Percentiles rank a stretch among this genome's conserved stretches.
phyloP scores from a whole-genome alignment of 2,329 filamentous ascomycete genomes.

The Onygenales sp. region DNA sequence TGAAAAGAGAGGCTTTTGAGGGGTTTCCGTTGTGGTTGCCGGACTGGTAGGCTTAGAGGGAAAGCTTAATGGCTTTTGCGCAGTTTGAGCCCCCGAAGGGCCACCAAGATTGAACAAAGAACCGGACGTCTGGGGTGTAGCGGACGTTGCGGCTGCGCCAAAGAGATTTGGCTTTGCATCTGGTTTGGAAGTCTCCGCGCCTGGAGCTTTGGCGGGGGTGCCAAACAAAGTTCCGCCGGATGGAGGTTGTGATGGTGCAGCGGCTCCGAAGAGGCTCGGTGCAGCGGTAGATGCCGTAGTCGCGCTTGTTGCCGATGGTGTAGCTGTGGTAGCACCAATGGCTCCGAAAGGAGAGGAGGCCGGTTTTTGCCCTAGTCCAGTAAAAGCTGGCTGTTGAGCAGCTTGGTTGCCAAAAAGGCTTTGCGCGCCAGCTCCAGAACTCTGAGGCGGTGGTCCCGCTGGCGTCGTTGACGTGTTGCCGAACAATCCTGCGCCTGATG shows the following conservation, averaged over 20 bases:
- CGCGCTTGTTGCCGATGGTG: conserved; percentile 15
- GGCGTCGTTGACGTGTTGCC: conserved; percentile 40
- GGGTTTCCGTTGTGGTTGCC: conserved; percentile 21
- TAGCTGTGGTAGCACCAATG: conserved; percentile 11
- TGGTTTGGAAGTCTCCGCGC: background rate
- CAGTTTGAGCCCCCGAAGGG: conserved; percentile 2
- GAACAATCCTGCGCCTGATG: conserved; percentile 27
- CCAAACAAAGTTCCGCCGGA: conserved; percentile 18
- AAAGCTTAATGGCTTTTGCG: conserved; percentile 3
- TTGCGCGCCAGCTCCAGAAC: conserved; percentile 18
- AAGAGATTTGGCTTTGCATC: conserved; percentile 7
- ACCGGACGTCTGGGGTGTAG: conserved; percentile 8
- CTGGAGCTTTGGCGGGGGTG: conserved; percentile 1
- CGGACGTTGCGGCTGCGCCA: conserved; percentile 11
- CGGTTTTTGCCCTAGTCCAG: conserved; percentile 7
- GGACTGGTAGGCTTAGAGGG: conserved; percentile 3
- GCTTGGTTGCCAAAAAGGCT: conserved; percentile 18
- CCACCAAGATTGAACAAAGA: conserved; percentile 7
- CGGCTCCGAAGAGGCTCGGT: conserved; percentile 17
- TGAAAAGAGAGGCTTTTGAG: conserved; percentile 4
- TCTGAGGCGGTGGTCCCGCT: conserved; percentile 38
- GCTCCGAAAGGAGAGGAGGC: background rate
- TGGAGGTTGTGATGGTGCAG: conserved; percentile 23
- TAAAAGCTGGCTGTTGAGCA: conserved; percentile 18
- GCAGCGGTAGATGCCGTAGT: conserved; percentile 13